Evolutionary conservation across 345 rosid genomes (phyloP).

Genomic region (Salix arbutifolia): DNA sequence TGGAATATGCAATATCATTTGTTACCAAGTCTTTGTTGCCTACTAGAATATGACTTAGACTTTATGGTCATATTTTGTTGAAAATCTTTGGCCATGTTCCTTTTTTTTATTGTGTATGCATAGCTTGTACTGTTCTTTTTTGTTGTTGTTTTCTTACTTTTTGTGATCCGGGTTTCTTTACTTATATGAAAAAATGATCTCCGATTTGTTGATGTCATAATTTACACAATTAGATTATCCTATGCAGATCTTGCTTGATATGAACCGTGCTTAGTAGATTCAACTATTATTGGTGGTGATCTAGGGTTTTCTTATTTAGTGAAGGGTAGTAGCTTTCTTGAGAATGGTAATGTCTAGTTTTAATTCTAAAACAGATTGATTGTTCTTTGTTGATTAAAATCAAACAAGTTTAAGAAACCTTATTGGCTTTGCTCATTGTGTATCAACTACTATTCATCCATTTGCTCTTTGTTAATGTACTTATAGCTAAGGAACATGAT

Average conservation of each 20-base stretch:
- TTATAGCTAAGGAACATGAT: background rate
- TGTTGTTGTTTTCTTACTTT: background rate
- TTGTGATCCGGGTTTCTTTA: conserved; percentile 6
- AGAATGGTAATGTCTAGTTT: background rate
- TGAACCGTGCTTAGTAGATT: background rate
- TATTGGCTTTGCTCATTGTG: background rate
- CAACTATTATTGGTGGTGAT: background rate
- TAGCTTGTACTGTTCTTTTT: no score
- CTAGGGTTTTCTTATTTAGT: background rate
- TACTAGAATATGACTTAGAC: conserved; percentile 61
- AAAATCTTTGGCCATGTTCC: background rate
- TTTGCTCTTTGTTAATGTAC: background rate
- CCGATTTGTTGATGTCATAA: background rate
- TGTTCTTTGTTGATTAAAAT: background rate
- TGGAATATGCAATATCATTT: conserved; percentile 44
- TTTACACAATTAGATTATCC: background rate
- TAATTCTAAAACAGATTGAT: background rate
- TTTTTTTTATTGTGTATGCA: background rate
- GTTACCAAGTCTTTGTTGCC: conserved; percentile 67
- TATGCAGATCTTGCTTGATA: background rate
- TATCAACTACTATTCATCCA: background rate
- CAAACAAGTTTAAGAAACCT: background rate
- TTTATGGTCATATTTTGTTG: conserved; percentile 7
- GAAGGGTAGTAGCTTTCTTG: background rate
- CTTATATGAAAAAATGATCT: background rate